Evolutionary conservation across 2,329 filamentous ascomycete genomes (phyloP).

Genomic region (Penicillium hesseltinei): DNA sequence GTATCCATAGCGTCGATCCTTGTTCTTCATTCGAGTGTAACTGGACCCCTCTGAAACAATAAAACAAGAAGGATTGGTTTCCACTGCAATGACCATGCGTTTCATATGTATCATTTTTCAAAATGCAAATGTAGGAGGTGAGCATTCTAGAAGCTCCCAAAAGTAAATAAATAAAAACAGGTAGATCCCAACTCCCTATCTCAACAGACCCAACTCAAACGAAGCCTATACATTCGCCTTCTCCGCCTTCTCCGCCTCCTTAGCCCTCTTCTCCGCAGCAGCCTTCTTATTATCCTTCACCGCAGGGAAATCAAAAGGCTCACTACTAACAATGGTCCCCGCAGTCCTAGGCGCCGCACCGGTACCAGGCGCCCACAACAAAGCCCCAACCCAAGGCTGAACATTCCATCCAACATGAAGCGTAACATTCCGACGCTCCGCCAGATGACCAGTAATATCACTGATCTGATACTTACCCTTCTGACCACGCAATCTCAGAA

Average conservation of each 20-base stretch:
- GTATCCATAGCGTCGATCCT: constrained; percentile 2
- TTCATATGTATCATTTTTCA: not conserved
- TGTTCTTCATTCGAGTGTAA: not conserved
- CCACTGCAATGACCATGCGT: not conserved
- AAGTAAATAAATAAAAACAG: not conserved
- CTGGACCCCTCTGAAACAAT: not conserved
- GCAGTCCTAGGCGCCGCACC: constrained; percentile 52
- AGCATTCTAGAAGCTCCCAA: not conserved
- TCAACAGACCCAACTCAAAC: not conserved
- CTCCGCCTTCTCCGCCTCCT: constrained; percentile 17
- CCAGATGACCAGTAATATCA: constrained; percentile 76
- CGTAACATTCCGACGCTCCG: constrained; percentile 69
- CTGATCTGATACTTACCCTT: constrained; percentile 97
- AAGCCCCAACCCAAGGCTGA: constrained; percentile 88
- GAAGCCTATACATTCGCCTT: constrained; percentile 3
- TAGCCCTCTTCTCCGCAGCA: constrained; percentile 17
- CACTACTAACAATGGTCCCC: constrained; percentile 51
- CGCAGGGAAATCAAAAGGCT: constrained; percentile 55
- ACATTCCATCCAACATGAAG: constrained; percentile 91
- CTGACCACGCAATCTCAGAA: constrained; percentile 76
- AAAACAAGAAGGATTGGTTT: not conserved
- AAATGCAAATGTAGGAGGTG: not conserved
- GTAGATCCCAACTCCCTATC: not conserved
- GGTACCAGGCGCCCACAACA: constrained; percentile 71
- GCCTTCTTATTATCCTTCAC: constrained; percentile 49